These are phyloP conservation scores for Tetrapyrgos nigripes DNA, from an alignment of 1,284 basidiomycete species.

Conservation along the genomic window DNA sequence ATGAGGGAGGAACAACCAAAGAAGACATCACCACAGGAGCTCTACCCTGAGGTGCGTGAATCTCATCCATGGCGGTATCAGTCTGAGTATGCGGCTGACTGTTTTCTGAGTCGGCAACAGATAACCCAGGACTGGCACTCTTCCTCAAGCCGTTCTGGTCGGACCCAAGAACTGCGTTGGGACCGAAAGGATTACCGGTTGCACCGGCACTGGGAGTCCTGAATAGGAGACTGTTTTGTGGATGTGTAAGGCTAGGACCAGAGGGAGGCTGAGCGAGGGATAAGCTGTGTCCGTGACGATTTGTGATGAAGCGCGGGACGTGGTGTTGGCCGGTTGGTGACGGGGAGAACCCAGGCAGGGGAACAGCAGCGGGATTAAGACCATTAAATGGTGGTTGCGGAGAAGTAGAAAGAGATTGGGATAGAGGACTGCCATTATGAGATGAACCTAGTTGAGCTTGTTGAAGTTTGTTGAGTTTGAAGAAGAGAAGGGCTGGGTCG, in stretches of 20 bases:
- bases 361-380: slow-evolving; percentile 16
- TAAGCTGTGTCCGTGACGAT: slow-evolving; percentile 72
- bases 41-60: slow-evolving; percentile 68
- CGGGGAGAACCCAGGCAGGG: slow-evolving; percentile 35
- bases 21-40: slow-evolving; percentile 54
- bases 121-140: slow-evolving; percentile 10
- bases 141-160: slow-evolving; percentile 42
- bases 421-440: slow-evolving; percentile 46
- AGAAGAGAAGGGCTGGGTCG: slow-evolving; percentile 77
- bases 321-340: slow-evolving; percentile 12
- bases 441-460: slow-evolving; percentile 55
- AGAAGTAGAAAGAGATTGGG: slow-evolving; percentile 63
- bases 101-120: background rate
- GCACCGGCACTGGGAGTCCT: slow-evolving; percentile 15
- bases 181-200: slow-evolving; percentile 68
- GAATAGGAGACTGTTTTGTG: background rate
- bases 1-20: slow-evolving; percentile 49
- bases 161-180: slow-evolving; percentile 55
- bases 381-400: slow-evolving; percentile 68
- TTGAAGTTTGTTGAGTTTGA: slow-evolving; percentile 83
- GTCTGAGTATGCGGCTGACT: background rate
- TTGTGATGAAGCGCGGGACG: slow-evolving; percentile 40
- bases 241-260: slow-evolving; percentile 28
- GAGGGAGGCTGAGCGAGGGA: slow-evolving; percentile 65
- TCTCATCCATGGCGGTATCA: slow-evolving; percentile 17